Base-by-base conservation (phyloP, 2,329 filamentous ascomycete genomes). In the Onygena corvina region DNA sequence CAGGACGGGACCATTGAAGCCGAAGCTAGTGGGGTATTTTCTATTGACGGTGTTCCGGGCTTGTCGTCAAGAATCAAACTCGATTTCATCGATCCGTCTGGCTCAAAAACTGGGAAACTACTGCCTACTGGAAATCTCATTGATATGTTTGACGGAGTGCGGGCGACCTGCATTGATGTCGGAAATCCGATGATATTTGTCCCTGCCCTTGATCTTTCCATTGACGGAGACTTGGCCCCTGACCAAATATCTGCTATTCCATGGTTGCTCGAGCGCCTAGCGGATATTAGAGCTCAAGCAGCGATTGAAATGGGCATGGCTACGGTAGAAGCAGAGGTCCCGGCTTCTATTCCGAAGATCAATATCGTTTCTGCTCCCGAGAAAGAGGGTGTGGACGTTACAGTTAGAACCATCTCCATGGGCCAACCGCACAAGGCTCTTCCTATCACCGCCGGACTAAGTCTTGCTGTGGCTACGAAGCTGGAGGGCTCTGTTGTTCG, bases 131-230 rank as follows among this genome's bases (percentile, higher is more conserved):
- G 78, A 0, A 75, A 72, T 33, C 58, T 65, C 0, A 59, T 72
- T 0, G 79, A 84, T 57, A 59, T 47, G 0, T 65, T 84, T 12
- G 65, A 71, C 5, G 70, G 67, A 0, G 61, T 78, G 3, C 56
- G 60, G 2, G 76, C 72, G 0, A 81, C 77, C 1, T 76, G 80
- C 21, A 70, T 83, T 1, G 81, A 84, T 53, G 77, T 77, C 0
- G 75, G 75, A 1, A 83, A 83, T 55, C 81, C 81, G 0, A 76
- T 75, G 42, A 71, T 81, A 11, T 84, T 84, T 57, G 66, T 84
- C 0, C 65, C 66, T 5, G 77, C 79, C 0, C 58, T 65, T 1
- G 74, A 79, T 51, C 58, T 83, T 0, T 71, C 65, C 3, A 64
- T 77, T 2, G 61, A 71, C 21, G 33, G 33, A 14, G 67, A 69